Conservation (phyloP, 2,329 filamentous ascomycete genomes). For the Stromatinia cepivora region DNA sequence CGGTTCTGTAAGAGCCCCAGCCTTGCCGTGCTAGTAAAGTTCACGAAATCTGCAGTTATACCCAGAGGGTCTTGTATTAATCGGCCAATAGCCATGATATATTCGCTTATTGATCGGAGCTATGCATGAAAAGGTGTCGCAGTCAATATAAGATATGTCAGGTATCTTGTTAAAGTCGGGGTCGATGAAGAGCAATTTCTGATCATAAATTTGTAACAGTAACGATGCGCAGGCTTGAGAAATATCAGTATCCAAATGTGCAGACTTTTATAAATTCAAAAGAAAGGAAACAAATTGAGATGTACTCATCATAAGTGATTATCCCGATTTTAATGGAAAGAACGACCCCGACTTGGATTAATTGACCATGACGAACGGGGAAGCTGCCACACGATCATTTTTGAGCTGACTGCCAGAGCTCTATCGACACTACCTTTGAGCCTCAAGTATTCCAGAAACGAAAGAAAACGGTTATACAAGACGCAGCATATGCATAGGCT, state of each 20-base stretch:
- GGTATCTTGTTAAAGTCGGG: background rate
- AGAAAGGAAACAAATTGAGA: no score
- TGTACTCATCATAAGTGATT: background rate
- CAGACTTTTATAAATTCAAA: background rate
- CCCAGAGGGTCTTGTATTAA: slow-evolving; percentile 1
- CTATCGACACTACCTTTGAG: background rate
- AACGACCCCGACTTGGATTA: background rate
- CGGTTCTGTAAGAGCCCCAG: background rate
- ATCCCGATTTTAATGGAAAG: background rate
- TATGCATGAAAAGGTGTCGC: background rate
- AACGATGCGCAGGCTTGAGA: slow-evolving; percentile 12
- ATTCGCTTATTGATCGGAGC: background rate
- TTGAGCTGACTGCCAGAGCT: background rate
- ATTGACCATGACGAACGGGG: background rate
- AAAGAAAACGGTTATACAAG: background rate
- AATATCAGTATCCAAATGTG: slow-evolving; percentile 15
- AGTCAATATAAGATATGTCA: background rate
- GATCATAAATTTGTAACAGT: background rate
- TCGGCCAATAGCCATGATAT: slow-evolving; percentile 3
- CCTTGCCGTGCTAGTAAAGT: background rate
- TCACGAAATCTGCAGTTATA: background rate
- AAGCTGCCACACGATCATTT: background rate
- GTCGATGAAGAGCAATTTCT: slow-evolving; percentile 15
- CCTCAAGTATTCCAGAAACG: no score
- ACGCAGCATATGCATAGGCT: background rate